Conservation (phyloP, 2,329 filamentous ascomycete species). For the Fusarium sp. region DNA sequence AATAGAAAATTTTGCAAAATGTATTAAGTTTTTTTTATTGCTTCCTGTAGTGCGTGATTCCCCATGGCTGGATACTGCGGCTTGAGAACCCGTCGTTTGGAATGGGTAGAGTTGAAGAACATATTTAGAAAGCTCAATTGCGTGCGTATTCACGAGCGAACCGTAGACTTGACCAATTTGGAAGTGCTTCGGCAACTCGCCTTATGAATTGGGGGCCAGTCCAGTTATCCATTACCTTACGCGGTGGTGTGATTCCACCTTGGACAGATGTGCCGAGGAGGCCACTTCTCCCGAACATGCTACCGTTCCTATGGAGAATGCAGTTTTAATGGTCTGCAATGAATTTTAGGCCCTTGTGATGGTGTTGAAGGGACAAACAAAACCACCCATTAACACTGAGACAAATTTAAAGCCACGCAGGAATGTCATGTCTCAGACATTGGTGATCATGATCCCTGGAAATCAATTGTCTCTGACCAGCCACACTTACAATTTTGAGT, state of each 20-base stretch:
- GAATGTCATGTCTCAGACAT: slow-evolving; percentile 12
- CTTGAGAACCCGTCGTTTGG: background rate
- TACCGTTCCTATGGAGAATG: background rate
- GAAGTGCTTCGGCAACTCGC: background rate
- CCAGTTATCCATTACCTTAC: background rate
- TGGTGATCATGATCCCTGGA: background rate
- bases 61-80: too few species aligned
- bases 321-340: background rate
- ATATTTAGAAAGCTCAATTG: background rate
- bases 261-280: background rate
- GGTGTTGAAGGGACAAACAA: background rate
- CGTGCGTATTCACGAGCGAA: background rate
- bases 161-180: background rate
- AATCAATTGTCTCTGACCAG: slow-evolving; percentile 5
- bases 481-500: background rate
- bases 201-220: background rate
- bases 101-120: background rate
- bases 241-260: background rate
- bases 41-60: background rate
- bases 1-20: background rate
- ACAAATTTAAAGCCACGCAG: slow-evolving; percentile 1
- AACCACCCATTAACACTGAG: slow-evolving; percentile 1
- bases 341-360: background rate
- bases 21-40: background rate
- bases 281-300: background rate